Evolutionary conservation across 2,329 filamentous ascomycete species (phyloP).

Genomic region (Cercospora brassicicola): DNA sequence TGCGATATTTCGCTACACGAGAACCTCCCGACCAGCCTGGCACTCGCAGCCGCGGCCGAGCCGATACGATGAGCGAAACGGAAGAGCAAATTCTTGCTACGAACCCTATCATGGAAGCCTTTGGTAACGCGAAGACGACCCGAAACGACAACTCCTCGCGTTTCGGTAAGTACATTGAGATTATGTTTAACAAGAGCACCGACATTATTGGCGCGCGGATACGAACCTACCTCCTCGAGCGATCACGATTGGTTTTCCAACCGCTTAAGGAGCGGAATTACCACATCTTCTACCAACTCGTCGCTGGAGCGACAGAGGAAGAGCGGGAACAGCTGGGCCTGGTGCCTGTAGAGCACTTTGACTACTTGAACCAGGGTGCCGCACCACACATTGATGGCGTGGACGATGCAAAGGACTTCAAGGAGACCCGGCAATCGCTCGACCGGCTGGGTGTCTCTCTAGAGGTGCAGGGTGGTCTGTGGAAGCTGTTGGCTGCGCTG

Average conservation of each 20-base stretch:
- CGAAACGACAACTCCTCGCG: constrained; percentile 98
- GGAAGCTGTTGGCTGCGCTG: constrained; percentile 84
- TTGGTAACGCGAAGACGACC: constrained; percentile 99
- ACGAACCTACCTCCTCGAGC: constrained; percentile 89
- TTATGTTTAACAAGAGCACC: constrained; percentile 94
- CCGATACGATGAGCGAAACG: constrained; percentile 88
- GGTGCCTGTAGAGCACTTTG: constrained; percentile 82
- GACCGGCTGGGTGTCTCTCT: constrained; percentile 80
- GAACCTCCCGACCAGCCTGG: constrained; percentile 87
- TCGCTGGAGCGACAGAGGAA: constrained; percentile 83
- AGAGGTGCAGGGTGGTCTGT: constrained; percentile 77
- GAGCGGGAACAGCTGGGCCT: constrained; percentile 79
- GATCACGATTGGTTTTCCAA: constrained; percentile 94
- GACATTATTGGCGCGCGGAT: constrained; percentile 99
- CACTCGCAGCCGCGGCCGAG: constrained; percentile 70
- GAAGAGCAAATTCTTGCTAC: constrained; percentile 98
- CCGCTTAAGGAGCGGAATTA: constrained; percentile 97
- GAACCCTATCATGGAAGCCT: constrained; percentile 99
- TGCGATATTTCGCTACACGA: constrained; percentile 98
- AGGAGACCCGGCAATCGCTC: constrained; percentile 81
- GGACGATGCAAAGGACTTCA: constrained; percentile 91
- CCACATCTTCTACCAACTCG: constrained; percentile 97
- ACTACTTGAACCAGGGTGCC: constrained; percentile 94
- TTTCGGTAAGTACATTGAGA: constrained; percentile 99
- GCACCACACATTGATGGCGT: constrained; percentile 89